Conservation (phyloP, 768 basidiomycete species). For the Steccherinum ochraceum region DNA sequence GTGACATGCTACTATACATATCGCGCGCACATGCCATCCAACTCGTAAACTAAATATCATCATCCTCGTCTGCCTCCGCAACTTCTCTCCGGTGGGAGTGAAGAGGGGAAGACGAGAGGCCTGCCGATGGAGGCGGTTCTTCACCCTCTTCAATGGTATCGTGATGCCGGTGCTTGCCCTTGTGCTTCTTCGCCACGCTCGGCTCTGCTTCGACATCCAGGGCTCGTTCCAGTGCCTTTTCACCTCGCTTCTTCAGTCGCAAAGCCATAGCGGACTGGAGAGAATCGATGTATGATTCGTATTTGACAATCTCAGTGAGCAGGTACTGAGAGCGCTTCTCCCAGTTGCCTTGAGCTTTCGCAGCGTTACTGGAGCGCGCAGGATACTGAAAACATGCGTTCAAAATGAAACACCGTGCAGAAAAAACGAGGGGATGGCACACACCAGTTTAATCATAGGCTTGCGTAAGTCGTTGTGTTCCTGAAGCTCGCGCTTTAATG, state of each 20-base stretch:
- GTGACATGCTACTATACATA: neutral
- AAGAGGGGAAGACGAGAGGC: slow-evolving; percentile 11
- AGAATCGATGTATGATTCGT: slow-evolving; percentile 91
- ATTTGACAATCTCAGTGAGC: slow-evolving; percentile 90
- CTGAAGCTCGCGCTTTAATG: slow-evolving; percentile 73
- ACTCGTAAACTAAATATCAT: slow-evolving; percentile 10
- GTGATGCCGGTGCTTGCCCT: slow-evolving; percentile 34
- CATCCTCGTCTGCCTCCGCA: slow-evolving; percentile 29
- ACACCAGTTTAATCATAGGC: slow-evolving; percentile 77
- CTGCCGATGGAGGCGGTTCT: slow-evolving; percentile 29
- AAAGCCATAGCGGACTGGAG: slow-evolving; percentile 78
- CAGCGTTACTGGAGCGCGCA: slow-evolving; percentile 62
- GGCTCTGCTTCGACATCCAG: slow-evolving; percentile 32
- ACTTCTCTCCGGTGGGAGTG: slow-evolving; percentile 37
- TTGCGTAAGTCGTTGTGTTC: slow-evolving; percentile 77
- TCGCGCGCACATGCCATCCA: neutral
- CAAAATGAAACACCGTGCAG: too few species aligned
- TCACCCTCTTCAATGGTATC: slow-evolving; percentile 45
- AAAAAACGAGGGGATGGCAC: slow-evolving; percentile 13
- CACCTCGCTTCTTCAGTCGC: slow-evolving; percentile 84
- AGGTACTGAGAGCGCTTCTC: slow-evolving; percentile 87
- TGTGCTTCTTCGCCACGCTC: slow-evolving; percentile 11
- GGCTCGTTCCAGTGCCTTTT: slow-evolving; percentile 69
- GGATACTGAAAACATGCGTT: slow-evolving; percentile 51
- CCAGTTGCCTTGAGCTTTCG: slow-evolving; percentile 86